Evolutionary conservation across 768 basidiomycete genomes (phyloP), one percentile per base, ranked within the genome.

Genomic region (Tylopilus plumbeoviolaceoides): DNA sequence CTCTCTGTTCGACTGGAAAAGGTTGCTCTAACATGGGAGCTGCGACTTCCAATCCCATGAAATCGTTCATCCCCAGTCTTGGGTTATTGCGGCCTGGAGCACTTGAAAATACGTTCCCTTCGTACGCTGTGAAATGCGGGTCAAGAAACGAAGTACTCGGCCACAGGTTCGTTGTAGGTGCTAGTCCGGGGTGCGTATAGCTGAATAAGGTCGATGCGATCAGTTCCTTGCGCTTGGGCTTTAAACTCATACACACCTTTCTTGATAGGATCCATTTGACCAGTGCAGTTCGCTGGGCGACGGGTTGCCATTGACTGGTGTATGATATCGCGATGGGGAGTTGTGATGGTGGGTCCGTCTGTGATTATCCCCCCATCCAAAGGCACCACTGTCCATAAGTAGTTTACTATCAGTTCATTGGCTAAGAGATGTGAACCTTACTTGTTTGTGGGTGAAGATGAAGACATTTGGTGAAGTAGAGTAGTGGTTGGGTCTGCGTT

Each of bases 181-280:
- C 39, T 20, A 30, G 6, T 21, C 44, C 21, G 15, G 36, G 2
- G 8, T 30, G 33, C 30, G 18, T 9, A 15, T 51, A 44, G 14
- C 63, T 57, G 17, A 1, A 39, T 10, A 36, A 36, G 10, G 20
- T 51, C 14, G 18, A 23, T 11, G 11, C 8, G 5, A 41, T 56
- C 20, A 58, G 50, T 21, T 36, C 15, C 10, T 43, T 7, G 1
- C 39, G 41, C 12, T 31, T 38, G 14, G 9, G n/a, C 25, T 21
- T 51, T 12, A 33, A 33, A 44, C 11, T n/a, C 41, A 28, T n/a
- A 20, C 59, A 25, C 44, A 66, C 63, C 56, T 58, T 45, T 55
- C 55, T 36, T 18, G 53, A 18, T 4, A 20, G 10, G 31, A n/a
- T 8, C 28, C 39, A 14, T 17, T 7, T 10, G 28, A 6, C 42